phyloP scores from a whole-genome alignment of 2,329 filamentous ascomycete species.

The Alternaria brassicae region DNA sequence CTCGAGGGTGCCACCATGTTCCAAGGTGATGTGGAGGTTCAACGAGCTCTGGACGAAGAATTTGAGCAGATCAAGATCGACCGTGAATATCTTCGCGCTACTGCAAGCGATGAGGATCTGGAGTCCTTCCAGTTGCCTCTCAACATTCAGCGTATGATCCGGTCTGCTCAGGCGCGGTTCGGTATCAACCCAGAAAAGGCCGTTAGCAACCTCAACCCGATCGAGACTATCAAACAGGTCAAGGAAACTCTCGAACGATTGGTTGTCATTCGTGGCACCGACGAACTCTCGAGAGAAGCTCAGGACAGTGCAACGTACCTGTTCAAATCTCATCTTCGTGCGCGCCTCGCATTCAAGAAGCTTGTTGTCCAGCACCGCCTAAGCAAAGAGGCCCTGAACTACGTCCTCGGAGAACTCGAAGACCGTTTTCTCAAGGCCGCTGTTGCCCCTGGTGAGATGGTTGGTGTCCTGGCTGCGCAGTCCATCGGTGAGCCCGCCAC shows the following conservation, averaged over 20 bases:
- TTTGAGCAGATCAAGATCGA: slow-evolving; percentile 80
- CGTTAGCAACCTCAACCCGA: slow-evolving; percentile 87
- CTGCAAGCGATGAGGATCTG: slow-evolving; percentile 73
- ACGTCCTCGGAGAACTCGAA: slow-evolving; percentile 89
- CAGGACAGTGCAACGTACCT: slow-evolving; percentile 87
- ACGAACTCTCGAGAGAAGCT: slow-evolving; percentile 82
- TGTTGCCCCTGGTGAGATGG: slow-evolving; percentile 96
- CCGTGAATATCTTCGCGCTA: slow-evolving; percentile 74
- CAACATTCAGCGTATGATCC: slow-evolving; percentile 88
- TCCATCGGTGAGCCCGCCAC: slow-evolving; percentile 98
- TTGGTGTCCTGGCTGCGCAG: slow-evolving; percentile 95
- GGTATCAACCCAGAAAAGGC: slow-evolving; percentile 79
- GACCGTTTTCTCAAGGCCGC: slow-evolving; percentile 84
- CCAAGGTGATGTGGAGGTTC: slow-evolving; percentile 83
- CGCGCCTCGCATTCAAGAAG: slow-evolving; percentile 89
- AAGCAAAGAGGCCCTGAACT: slow-evolving; percentile 90
- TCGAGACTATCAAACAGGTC: slow-evolving; percentile 83
- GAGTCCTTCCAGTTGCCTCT: slow-evolving; percentile 90
- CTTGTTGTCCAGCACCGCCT: slow-evolving; percentile 85
- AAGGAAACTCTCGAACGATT: slow-evolving; percentile 77
- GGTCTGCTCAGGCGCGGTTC: slow-evolving; percentile 89
- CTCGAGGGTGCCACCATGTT: slow-evolving; percentile 89
- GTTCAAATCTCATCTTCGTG: slow-evolving; percentile 90
- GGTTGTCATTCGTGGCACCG: slow-evolving; percentile 83
- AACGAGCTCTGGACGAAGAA: slow-evolving; percentile 86